phyloP scores from a whole-genome alignment of 2,329 filamentous ascomycete genomes.

The Dactylellina haptotyla region DNA sequence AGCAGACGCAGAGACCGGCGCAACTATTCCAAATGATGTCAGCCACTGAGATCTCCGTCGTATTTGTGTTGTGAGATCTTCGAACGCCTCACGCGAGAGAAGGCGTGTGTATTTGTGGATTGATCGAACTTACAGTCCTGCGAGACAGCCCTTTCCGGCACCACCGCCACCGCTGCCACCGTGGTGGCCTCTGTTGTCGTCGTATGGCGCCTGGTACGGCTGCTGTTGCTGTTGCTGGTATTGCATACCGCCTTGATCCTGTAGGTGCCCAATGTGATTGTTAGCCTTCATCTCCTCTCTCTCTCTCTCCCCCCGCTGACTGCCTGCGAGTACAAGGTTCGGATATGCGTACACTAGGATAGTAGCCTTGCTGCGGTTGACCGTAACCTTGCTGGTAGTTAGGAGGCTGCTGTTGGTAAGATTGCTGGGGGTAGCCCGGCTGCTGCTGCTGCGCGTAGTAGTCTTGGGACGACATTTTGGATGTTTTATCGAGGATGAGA shows the following conservation, averaged over 20 bases:
- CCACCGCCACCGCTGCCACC: constrained; percentile 22
- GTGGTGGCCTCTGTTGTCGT: constrained; percentile 37
- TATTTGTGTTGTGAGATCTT: too few relatives aligned
- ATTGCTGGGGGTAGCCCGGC: constrained; percentile 39
- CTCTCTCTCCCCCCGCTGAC: too few relatives aligned
- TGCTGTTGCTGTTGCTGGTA: constrained; percentile 47
- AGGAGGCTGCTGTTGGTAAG: constrained; percentile 35
- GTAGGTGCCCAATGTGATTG: neutral
- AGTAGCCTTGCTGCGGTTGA: constrained; percentile 45
- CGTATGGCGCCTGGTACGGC: constrained; percentile 20
- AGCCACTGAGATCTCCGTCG: too few relatives aligned
- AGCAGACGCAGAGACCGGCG: constrained; percentile 48
- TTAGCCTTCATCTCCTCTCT: constrained; percentile 11
- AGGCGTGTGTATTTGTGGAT: neutral
- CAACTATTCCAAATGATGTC: constrained; percentile 34
- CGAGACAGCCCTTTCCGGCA: constrained; percentile 42
- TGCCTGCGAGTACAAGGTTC: neutral
- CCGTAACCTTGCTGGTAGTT: constrained; percentile 51
- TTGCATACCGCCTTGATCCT: constrained; percentile 49
- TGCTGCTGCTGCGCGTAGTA: constrained; percentile 45
- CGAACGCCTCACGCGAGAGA: neutral
- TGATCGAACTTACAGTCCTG: constrained; percentile 36
- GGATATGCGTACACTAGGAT: constrained; percentile 39
- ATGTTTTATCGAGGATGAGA: neutral
- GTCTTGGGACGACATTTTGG: constrained; percentile 49